Evolutionary conservation across 306 rosid species (phyloP), one percentile per base, ranked within the genome.

Genomic region (Dalbergia cultrata): DNA sequence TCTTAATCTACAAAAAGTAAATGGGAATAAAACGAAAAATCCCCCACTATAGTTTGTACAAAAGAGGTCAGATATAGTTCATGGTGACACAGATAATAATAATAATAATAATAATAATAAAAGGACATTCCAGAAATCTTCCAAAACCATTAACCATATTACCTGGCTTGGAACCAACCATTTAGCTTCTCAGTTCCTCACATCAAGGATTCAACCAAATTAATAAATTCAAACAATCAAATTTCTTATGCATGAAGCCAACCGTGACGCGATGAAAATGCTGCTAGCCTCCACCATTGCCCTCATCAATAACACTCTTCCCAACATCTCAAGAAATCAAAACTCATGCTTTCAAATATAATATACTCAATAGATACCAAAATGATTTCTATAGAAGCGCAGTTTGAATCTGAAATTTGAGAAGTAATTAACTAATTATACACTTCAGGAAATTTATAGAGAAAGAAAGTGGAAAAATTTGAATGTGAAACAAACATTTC

Each of bases 331-430:
- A 6, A 22, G 56, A 62, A 72, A 76, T 56, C 65, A 62, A 70
- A 60, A 54, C 18, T 19, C 19, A 12, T 22, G 62, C 39, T 16
- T 39, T 41, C 74, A 47, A 49, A 76, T 31, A 58, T 26, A 56
- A 81, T 58, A 43, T 17, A n/a, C 76, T 13, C 53, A 33, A 50
- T 26, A 61, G 18, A 64, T 13, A 67, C 70, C 53, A 70, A 49
- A 69, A 70, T 67, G 14, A 67, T 26, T 59, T 52, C 65, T 71
- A 80, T 19, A 34, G 9, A 67, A 70, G 74, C 54, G 70, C 59
- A 65, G 81, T 84, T 84, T 85, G 89, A 83, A 88, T 87, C 82
- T 84, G 94, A n/a, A n/a, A n/a, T n/a, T n/a, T n/a, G n/a, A n/a
- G n/a, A n/a, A n/a, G n/a, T n/a, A n/a, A n/a, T n/a, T n/a, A n/a